A percentile compares a stretch with the other conserved stretches of the same genome.
These are phyloP conservation scores for Pythium plurisporium DNA, from an alignment of 352 stramenopile genomes.

Conservation along the genomic window DNA sequence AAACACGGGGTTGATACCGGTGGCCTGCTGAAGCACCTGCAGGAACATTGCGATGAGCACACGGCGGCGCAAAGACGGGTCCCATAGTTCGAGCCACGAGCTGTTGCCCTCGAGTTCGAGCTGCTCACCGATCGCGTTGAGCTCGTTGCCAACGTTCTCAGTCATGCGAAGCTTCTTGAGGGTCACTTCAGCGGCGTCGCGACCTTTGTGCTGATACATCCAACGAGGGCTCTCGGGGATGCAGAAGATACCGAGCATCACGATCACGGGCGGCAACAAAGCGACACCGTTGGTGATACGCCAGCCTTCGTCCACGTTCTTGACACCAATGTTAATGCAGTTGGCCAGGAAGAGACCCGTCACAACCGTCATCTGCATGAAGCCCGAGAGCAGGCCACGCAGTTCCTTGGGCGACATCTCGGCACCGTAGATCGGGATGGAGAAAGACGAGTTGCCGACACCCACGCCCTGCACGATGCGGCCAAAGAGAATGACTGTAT, in stretches of 20 bases:
- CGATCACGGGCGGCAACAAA: conserved; percentile 21
- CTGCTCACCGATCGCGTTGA: conserved; percentile 30
- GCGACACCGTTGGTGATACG: conserved; percentile 23
- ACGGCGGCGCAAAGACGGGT: conserved; percentile 17
- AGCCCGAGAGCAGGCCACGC: conserved; percentile 51
- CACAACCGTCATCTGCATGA: conserved; percentile 26
- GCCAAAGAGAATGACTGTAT: conserved; percentile 23
- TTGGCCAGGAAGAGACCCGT: conserved; percentile 37
- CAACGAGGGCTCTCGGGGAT: conserved; percentile 31
- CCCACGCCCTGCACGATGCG: conserved; percentile 18
- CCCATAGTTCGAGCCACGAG: conserved; percentile 22
- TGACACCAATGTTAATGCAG: conserved; percentile 23
- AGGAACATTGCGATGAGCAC: conserved; percentile 24
- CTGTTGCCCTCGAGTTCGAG: conserved; percentile 18
- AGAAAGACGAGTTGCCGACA: conserved; percentile 47
- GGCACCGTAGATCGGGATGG: conserved; percentile 43
- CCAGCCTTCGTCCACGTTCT: conserved; percentile 21
- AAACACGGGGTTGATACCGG: conserved; percentile 28
- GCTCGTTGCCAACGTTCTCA: conserved; percentile 21
- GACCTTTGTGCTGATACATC: conserved; percentile 12
- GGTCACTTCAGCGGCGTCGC: conserved; percentile 15
- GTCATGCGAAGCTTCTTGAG: conserved; percentile 23
- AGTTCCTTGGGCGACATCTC: conserved; percentile 63
- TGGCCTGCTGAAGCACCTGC: conserved; percentile 26
- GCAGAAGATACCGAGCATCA: conserved; percentile 27